A percentile compares a stretch with the other conserved stretches of the same genome.
Evolutionary conservation across 306 rosid species (phyloP).

Genomic region (Lathyrus oleraceus): DNA sequence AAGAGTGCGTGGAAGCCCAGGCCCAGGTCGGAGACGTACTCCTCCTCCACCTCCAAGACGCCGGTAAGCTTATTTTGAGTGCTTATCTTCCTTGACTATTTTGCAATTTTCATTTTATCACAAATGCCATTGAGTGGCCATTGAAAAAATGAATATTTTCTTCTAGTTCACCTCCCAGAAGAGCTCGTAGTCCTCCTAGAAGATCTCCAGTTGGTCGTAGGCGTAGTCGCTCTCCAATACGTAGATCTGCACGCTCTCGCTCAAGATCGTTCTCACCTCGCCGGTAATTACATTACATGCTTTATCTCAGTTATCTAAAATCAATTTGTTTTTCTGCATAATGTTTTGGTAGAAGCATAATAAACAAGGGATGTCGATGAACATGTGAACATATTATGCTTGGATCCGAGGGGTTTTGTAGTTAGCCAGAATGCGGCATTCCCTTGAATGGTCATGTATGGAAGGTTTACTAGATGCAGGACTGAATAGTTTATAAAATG

Average conservation of each 20-base stretch:
- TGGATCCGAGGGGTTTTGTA: conserved; percentile 12
- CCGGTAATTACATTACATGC: conserved; percentile 54
- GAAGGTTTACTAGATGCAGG: conserved; percentile 9
- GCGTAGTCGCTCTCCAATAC: conserved; percentile 87
- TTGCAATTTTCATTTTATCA: neutral
- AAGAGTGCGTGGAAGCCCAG: conserved; percentile 88
- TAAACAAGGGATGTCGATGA: neutral
- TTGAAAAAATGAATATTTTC: conserved; percentile 30
- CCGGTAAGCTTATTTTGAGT: conserved; percentile 54
- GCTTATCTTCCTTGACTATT: conserved; percentile 1
- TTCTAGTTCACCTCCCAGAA: conserved; percentile 77
- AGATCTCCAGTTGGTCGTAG: conserved; percentile 87
- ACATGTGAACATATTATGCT: conserved; percentile 8
- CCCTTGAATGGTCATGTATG: conserved; percentile 1
- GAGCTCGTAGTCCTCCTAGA: conserved; percentile 94
- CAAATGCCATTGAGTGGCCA: conserved; percentile 6
- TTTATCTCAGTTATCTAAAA: conserved; percentile 6
- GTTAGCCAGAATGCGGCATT: conserved; percentile 11
- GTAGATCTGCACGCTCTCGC: conserved; percentile 81
- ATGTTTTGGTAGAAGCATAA: conserved; percentile 12
- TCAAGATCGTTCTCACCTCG: conserved; percentile 90
- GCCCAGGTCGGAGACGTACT: conserved; percentile 85
- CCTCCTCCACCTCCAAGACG: conserved; percentile 89
- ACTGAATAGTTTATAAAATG: neutral
- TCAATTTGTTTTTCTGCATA: neutral